These are phyloP conservation scores for Fonsecaea nubica DNA, from an alignment of 2,329 filamentous ascomycete genomes.

Conservation along the genomic window DNA sequence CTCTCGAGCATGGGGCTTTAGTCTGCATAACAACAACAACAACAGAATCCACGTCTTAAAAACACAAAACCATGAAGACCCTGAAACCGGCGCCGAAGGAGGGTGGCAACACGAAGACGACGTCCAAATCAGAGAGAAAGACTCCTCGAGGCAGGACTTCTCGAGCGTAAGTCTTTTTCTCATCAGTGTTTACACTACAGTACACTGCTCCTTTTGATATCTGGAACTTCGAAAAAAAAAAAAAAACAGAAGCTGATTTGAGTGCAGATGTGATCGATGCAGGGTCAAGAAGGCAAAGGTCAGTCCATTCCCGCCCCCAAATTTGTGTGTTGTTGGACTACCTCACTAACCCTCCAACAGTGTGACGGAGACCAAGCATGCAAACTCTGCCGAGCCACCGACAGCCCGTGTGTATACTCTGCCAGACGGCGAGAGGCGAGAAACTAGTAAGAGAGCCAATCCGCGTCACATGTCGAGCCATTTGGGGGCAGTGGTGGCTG, in stretches of 20 bases:
- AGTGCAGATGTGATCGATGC: conserved; percentile 25
- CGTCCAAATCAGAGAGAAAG: conserved; percentile 6
- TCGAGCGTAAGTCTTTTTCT: not conserved
- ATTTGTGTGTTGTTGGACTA: no score
- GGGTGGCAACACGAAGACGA: conserved; percentile 4
- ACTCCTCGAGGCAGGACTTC: conserved; percentile 18
- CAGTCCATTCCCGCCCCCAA: not conserved
- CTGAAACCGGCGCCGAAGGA: not conserved
- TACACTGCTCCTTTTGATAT: not conserved
- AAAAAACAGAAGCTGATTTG: not conserved
- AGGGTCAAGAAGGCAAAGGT: conserved; percentile 33
- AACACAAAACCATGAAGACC: not conserved
- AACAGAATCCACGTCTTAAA: no score
- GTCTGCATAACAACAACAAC: no score
- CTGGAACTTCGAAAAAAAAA: not conserved
- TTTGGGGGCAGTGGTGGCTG: no score
- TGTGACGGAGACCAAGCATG: conserved; percentile 28
- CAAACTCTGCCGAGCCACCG: conserved; percentile 20
- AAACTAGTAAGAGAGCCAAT: conserved; percentile 23
- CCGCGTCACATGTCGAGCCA: no score
- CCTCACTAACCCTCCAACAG: conserved; percentile 6
- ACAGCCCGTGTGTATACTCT: conserved; percentile 25
- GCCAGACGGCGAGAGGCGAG: conserved; percentile 25
- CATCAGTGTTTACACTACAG: not conserved
- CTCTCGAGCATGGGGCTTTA: no score